phyloP scores from a whole-genome alignment of 2,329 filamentous ascomycete species.

The Aspergillus glaucus region DNA sequence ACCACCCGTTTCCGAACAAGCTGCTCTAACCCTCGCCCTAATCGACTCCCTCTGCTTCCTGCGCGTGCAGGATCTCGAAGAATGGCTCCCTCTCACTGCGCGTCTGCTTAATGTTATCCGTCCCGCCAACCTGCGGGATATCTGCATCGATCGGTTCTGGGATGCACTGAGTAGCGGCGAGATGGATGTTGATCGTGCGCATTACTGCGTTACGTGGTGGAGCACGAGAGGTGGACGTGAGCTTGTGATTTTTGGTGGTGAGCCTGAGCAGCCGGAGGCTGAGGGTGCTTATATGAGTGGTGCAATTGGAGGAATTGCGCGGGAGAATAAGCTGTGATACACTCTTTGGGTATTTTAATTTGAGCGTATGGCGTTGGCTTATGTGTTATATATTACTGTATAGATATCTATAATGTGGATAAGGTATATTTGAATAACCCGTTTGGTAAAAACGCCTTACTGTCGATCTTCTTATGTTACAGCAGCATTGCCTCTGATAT shows the following conservation, averaged over 20 bases:
- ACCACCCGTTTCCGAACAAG: slow-evolving; percentile 60
- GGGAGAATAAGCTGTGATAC: slow-evolving; percentile 46
- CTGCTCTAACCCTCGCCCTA: slow-evolving; percentile 67
- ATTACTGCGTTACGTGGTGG: slow-evolving; percentile 82
- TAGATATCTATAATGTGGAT: not conserved
- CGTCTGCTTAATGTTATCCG: slow-evolving; percentile 59
- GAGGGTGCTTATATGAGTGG: slow-evolving; percentile 50
- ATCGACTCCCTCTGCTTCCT: slow-evolving; percentile 74
- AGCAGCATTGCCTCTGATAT: not conserved
- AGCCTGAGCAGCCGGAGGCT: slow-evolving; percentile 17
- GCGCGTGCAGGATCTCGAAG: slow-evolving; percentile 62
- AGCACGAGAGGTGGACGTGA: slow-evolving; percentile 58
- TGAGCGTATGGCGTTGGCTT: slow-evolving; percentile 9
- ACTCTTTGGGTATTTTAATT: slow-evolving; percentile 1
- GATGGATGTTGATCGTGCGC: slow-evolving; percentile 79
- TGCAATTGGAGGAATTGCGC: slow-evolving; percentile 36
- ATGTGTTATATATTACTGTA: not conserved
- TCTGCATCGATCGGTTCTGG: slow-evolving; percentile 68
- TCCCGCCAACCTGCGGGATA: slow-evolving; percentile 56
- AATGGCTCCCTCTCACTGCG: slow-evolving; percentile 72
- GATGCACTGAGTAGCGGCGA: slow-evolving; percentile 73
- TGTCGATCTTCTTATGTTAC: not conserved
- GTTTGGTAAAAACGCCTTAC: too few species aligned
- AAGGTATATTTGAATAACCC: too few species aligned
- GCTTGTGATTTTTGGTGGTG: slow-evolving; percentile 45